Evolutionary conservation across 2,329 filamentous ascomycete species (phyloP).

Genomic region (Aureobasidium lini): DNA sequence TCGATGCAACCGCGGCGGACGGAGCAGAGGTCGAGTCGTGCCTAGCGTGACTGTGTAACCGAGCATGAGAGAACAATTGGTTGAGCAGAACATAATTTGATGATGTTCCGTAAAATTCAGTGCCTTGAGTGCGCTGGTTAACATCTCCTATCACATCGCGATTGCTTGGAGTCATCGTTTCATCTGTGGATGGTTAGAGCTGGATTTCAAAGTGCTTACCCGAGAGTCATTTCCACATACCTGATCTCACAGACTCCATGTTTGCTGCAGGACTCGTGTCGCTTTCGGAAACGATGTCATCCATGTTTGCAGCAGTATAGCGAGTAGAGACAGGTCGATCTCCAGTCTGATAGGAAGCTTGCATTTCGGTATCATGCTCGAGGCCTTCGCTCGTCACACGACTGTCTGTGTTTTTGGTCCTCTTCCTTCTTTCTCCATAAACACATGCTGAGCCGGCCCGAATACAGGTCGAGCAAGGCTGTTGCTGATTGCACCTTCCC

Average conservation of each 20-base stretch:
- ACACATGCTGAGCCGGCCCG: background rate
- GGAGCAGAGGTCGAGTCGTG: background rate
- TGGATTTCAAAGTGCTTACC: too few species aligned
- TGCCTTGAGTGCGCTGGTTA: constrained; percentile 16
- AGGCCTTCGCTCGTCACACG: too few species aligned
- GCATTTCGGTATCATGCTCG: background rate
- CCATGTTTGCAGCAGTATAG: background rate
- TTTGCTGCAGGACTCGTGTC: background rate
- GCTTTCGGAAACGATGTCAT: background rate
- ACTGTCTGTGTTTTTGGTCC: background rate
- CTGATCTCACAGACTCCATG: background rate
- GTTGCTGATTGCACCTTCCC: constrained; percentile 7
- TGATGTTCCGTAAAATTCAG: constrained; percentile 16
- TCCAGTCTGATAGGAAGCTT: background rate
- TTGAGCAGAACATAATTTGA: constrained; percentile 15
- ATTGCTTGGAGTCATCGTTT: background rate
- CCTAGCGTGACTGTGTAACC: background rate
- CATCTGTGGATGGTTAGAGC: background rate
- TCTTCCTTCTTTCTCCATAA: background rate
- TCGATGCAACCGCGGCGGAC: background rate
- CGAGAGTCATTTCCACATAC: background rate
- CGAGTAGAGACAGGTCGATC: background rate
- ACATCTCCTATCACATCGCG: constrained; percentile 15
- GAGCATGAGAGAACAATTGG: constrained; percentile 12
- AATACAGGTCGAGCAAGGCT: constrained; percentile 11